Evolutionary conservation across 306 rosid genomes (phyloP).

Genomic region (Quercus agrifolia): DNA sequence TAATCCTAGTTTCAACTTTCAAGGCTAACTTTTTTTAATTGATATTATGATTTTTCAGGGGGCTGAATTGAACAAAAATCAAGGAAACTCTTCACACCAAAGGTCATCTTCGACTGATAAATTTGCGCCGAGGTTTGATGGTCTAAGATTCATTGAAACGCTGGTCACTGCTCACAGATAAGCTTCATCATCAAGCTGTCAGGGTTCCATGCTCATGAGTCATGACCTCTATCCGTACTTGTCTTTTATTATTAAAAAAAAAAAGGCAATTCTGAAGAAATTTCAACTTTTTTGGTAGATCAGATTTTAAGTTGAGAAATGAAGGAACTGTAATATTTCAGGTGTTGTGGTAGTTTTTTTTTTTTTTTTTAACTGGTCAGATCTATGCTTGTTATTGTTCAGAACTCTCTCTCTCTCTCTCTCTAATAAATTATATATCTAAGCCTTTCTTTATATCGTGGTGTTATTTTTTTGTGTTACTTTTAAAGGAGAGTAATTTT

Average conservation of each 20-base stretch:
- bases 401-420: neutral
- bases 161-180: conserved; percentile 48
- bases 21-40: neutral
- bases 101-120: conserved; percentile 20
- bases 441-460: no score
- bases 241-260: neutral
- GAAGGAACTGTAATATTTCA: conserved; percentile 1
- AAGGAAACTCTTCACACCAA: conserved; percentile 9
- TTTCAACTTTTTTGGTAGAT: neutral
- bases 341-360: neutral
- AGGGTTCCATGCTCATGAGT: neutral
- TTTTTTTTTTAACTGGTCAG: neutral
- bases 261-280: neutral
- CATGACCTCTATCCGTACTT: neutral
- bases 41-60: conserved; percentile 21
- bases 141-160: conserved; percentile 55
- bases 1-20: neutral
- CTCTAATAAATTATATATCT: no score
- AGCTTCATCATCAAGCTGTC: neutral
- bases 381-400: neutral
- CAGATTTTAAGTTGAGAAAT: neutral
- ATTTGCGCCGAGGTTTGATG: conserved; percentile 49
- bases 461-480: no score
- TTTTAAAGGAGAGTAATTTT: no score
- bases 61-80: conserved; percentile 6